Evolutionary conservation across 2,329 filamentous ascomycete species (phyloP).

Genomic region (Mariannaea elegans): DNA sequence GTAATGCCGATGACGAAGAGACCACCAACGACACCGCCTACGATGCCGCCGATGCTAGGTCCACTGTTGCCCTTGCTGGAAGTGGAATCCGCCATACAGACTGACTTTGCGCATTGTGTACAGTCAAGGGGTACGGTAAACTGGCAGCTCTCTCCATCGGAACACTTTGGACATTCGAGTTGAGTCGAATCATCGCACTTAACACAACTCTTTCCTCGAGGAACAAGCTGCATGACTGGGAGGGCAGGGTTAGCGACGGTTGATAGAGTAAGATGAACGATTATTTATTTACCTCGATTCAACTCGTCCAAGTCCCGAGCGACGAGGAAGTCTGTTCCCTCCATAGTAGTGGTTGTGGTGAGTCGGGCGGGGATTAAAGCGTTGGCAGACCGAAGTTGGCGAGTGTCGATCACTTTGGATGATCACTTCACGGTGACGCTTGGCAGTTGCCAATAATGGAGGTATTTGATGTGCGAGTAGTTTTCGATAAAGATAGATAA

Average conservation of each 20-base stretch:
- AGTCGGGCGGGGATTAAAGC: conserved; percentile 12
- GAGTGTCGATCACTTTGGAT: conserved; percentile 37
- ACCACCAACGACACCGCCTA: conserved; percentile 89
- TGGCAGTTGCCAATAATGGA: conserved; percentile 24
- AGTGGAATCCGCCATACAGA: conserved; percentile 51
- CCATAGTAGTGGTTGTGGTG: conserved; percentile 27
- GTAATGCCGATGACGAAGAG: conserved; percentile 77
- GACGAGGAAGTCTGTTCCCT: conserved; percentile 31
- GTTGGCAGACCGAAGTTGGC: conserved; percentile 19
- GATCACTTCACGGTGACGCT: conserved; percentile 29
- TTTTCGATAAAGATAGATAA: conserved; percentile 21
- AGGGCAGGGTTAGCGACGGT: conserved; percentile 20
- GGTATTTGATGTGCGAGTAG: conserved; percentile 22
- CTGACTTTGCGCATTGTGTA: conserved; percentile 55
- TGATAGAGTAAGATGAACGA: not conserved
- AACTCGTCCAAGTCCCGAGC: conserved; percentile 44
- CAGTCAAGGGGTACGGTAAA: conserved; percentile 57
- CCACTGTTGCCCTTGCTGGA: conserved; percentile 48
- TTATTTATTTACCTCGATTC: conserved; percentile 40
- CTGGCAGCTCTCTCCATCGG: conserved; percentile 52
- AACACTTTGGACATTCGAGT: conserved; percentile 57
- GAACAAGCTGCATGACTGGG: conserved; percentile 47
- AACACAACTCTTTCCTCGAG: conserved; percentile 55
- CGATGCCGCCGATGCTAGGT: conserved; percentile 84
- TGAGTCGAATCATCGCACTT: conserved; percentile 54